Conservation (phyloP, 208 protist genomes). For the Leishmania turanica region DNA sequence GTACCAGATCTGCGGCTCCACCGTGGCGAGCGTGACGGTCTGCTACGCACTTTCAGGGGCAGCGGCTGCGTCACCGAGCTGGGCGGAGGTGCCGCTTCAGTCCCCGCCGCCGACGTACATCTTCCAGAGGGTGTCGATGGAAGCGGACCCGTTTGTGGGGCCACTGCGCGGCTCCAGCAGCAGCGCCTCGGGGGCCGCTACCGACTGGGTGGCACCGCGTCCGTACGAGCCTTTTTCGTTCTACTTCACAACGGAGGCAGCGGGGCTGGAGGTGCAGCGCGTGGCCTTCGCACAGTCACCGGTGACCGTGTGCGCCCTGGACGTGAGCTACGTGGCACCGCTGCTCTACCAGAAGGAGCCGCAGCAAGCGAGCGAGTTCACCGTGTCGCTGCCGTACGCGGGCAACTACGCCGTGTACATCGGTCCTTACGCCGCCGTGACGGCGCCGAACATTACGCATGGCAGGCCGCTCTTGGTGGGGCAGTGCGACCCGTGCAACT, state of each 20-base stretch:
- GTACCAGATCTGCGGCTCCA: constrained; percentile 63
- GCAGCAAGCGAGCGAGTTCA: constrained; percentile 44
- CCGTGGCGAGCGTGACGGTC: constrained; percentile 55
- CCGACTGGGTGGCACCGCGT: constrained; percentile 38
- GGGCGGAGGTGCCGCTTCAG: constrained; percentile 79
- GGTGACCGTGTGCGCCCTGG: constrained; percentile 41
- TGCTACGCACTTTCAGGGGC: constrained; percentile 66
- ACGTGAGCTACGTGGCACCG: constrained; percentile 53
- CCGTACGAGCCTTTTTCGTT: constrained; percentile 80
- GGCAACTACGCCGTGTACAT: constrained; percentile 77
- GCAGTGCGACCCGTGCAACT: constrained; percentile 79
- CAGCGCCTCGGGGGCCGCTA: constrained; percentile 5
- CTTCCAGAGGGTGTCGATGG: constrained; percentile 45
- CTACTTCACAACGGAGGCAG: constrained; percentile 49
- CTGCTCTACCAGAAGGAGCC: constrained; percentile 45
- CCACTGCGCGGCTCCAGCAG: constrained; percentile 29
- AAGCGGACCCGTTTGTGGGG: constrained; percentile 55
- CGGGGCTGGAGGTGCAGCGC: constrained; percentile 37
- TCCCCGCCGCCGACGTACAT: constrained; percentile 56
- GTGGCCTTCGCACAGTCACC: constrained; percentile 63
- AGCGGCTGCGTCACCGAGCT: constrained; percentile 23
- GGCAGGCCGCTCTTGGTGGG: constrained; percentile 49
- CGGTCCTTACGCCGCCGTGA: constrained; percentile 31
- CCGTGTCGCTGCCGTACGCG: constrained; percentile 41
- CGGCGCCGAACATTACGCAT: constrained; percentile 67